Conservation (phyloP, 768 basidiomycete genomes). For the Rhizopogon rudus region DNA sequence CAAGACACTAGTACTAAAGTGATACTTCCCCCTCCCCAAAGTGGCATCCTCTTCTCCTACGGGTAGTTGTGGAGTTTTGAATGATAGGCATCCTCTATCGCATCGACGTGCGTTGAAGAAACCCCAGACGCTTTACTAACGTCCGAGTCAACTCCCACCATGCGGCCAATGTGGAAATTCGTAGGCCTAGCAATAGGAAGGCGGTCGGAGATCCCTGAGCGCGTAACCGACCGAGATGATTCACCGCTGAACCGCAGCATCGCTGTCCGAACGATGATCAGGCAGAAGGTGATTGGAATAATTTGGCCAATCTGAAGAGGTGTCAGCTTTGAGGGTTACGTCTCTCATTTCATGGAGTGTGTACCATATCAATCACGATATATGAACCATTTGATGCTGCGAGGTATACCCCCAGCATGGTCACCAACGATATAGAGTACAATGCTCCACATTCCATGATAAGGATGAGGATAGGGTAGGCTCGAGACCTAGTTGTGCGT, state of each 20-base stretch:
- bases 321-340: not conserved
- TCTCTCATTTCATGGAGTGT: not conserved
- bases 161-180: no score
- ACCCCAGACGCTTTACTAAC: no score
- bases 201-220: no score
- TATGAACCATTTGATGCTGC: not conserved
- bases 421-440: not conserved
- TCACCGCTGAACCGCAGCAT: not conserved
- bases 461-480: not conserved
- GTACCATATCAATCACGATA: conserved; percentile 1
- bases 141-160: no score
- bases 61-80: no score
- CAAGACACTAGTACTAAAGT: no score
- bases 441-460: conserved; percentile 1
- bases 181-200: no score
- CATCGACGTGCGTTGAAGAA: no score
- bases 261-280: not conserved
- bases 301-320: conserved; percentile 1
- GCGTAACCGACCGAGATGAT: not conserved
- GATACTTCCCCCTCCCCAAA: no score
- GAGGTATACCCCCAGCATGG: not conserved
- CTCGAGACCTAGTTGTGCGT: not conserved
- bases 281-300: conserved; percentile 2
- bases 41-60: no score
- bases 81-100: no score